Conservation (phyloP, 352 stramenopile species). For the Globisporangium recalcitrans region DNA sequence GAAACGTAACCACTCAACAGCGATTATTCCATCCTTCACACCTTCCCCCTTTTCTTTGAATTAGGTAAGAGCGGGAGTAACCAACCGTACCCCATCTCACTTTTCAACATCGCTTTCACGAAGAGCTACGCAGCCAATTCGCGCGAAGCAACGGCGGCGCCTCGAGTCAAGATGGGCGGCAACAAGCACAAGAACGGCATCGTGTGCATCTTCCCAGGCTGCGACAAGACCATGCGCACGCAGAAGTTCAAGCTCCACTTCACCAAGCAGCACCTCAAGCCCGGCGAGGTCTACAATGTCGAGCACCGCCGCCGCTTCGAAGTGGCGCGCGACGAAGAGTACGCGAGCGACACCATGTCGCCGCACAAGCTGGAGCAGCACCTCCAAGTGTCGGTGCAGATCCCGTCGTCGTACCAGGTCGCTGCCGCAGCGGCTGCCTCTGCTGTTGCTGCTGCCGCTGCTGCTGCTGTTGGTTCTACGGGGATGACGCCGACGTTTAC, state of each 20-base stretch:
- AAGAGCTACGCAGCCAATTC: not conserved
- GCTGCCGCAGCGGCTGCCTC: not conserved
- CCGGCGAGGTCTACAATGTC: constrained; percentile 73
- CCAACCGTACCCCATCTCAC: constrained; percentile 9
- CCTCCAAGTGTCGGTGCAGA: constrained; percentile 7
- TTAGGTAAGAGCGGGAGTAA: not conserved
- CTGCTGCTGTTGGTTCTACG: not conserved
- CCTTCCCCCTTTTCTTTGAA: not conserved
- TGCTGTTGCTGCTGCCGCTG: not conserved
- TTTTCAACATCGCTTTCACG: not conserved
- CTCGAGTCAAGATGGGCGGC: constrained; percentile 42
- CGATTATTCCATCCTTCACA: not conserved
- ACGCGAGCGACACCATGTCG: constrained; percentile 17
- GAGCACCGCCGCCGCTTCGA: constrained; percentile 75
- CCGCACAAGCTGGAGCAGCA: constrained; percentile 12
- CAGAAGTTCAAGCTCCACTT: constrained; percentile 88
- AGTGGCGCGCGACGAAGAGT: constrained; percentile 58
- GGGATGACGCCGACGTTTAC: constrained; percentile 3
- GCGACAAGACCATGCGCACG: constrained; percentile 81
- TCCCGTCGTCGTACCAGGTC: constrained; percentile 1
- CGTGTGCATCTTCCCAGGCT: constrained; percentile 74
- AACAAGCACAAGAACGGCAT: constrained; percentile 90
- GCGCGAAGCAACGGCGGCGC: not conserved
- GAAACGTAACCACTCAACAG: constrained; percentile 20
- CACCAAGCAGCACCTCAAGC: constrained; percentile 63